Evolutionary conservation across 2,329 filamentous ascomycete genomes (phyloP).

Genomic region (Aspergillus arachidicola): DNA sequence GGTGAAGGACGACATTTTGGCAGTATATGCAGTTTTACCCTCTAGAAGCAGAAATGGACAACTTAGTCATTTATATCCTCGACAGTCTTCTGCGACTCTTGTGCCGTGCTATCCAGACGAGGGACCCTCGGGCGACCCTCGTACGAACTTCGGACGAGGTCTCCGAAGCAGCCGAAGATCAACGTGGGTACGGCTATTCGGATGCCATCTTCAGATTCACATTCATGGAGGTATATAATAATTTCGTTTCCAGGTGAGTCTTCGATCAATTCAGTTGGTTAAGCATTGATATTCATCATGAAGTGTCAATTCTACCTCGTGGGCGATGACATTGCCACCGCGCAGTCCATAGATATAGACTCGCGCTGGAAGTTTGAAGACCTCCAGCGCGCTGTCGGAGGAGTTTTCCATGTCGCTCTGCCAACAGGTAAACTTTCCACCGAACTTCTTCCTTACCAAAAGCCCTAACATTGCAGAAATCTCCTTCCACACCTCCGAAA

Average conservation of each 20-base stretch:
- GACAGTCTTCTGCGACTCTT: not conserved
- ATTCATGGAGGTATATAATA: conserved; percentile 1
- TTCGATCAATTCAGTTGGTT: not conserved
- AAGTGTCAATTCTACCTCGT: conserved; percentile 21
- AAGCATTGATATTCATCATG: conserved; percentile 1
- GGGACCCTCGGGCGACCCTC: conserved; percentile 7
- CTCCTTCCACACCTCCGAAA: conserved; percentile 14
- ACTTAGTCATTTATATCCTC: not conserved
- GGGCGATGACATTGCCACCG: conserved; percentile 22
- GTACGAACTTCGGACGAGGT: conserved; percentile 15
- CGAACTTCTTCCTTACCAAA: not conserved
- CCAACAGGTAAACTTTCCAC: conserved; percentile 45
- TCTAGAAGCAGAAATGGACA: not conserved
- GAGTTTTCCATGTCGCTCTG: conserved; percentile 49
- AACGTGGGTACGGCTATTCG: not conserved
- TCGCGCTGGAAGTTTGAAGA: conserved; percentile 51
- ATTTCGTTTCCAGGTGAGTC: not conserved
- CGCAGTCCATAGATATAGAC: conserved; percentile 57
- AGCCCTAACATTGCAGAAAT: conserved; percentile 7
- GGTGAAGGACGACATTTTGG: conserved; percentile 15
- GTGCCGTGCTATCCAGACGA: conserved; percentile 3
- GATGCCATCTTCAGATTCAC: conserved; percentile 1
- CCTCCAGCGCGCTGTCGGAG: conserved; percentile 57
- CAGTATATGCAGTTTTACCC: not conserved
- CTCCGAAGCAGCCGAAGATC: not conserved